Conservation (phyloP, 257 asterid genomes). For the Nicotiana undulata region DNA sequence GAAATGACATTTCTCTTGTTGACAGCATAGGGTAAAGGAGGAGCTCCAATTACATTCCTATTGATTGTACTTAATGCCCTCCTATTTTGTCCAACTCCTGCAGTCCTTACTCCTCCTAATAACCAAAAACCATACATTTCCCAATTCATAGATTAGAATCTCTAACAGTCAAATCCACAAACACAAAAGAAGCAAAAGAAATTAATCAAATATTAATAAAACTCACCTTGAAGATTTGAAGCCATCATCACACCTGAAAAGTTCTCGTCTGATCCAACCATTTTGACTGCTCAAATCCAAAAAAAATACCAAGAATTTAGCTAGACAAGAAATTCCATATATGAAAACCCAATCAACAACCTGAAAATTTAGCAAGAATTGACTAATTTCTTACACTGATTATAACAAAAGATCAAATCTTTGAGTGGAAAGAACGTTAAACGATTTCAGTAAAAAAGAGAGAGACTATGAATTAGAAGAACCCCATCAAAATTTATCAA, state of each 20-base stretch:
- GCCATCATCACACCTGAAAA: constrained; percentile 38
- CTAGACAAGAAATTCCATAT: background rate
- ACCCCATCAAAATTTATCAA: constrained; percentile 18
- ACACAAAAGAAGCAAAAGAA: background rate
- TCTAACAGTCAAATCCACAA: background rate
- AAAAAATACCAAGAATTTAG: background rate
- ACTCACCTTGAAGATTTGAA: constrained; percentile 46
- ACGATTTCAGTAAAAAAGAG: constrained; percentile 1
- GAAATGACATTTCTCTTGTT: constrained; percentile 49
- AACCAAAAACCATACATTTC: background rate
- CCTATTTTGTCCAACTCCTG: constrained; percentile 40
- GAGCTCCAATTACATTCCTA: constrained; percentile 47
- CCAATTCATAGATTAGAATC: background rate
- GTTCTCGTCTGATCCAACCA: constrained; percentile 76
- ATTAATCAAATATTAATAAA: background rate
- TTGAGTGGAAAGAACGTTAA: background rate
- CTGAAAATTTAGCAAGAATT: background rate
- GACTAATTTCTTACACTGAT: background rate
- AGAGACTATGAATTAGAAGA: constrained; percentile 11
- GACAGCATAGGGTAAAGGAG: constrained; percentile 48
- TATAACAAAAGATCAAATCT: background rate
- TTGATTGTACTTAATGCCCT: constrained; percentile 73
- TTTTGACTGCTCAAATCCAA: constrained; percentile 18
- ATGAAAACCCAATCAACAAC: constrained; percentile 5
- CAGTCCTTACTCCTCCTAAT: constrained; percentile 33